Evolutionary conservation across 2,329 filamentous ascomycete genomes (phyloP).

Genomic region (Talaromyces sp.): DNA sequence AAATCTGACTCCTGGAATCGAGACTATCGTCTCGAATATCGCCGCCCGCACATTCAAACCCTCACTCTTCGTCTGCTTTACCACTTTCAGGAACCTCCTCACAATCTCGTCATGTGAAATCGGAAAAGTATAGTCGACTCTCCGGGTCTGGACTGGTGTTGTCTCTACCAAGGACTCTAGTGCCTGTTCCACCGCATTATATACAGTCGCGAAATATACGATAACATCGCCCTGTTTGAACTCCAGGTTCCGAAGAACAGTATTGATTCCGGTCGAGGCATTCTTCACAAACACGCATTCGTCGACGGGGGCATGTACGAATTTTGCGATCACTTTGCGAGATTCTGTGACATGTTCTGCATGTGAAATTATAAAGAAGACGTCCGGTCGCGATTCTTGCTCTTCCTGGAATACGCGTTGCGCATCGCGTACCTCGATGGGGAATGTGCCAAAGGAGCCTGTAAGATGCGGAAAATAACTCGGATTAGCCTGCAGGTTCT

Average conservation of each 20-base stretch:
- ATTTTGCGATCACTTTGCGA: slow-evolving; percentile 60
- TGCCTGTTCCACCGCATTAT: slow-evolving; percentile 72
- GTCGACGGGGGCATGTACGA: slow-evolving; percentile 64
- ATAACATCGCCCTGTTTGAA: slow-evolving; percentile 70
- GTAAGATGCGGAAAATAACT: neutral
- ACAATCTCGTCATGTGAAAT: slow-evolving; percentile 67
- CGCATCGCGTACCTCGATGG: slow-evolving; percentile 57
- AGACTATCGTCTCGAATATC: slow-evolving; percentile 77
- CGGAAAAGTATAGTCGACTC: slow-evolving; percentile 66
- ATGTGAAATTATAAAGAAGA: slow-evolving; percentile 69
- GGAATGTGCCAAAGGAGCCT: slow-evolving; percentile 75
- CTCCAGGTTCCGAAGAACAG: slow-evolving; percentile 69
- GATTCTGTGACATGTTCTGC: slow-evolving; percentile 61
- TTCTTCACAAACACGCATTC: slow-evolving; percentile 77
- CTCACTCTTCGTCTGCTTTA: slow-evolving; percentile 51
- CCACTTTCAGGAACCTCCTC: slow-evolving; percentile 56
- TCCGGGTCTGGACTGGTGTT: slow-evolving; percentile 47
- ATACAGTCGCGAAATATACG: slow-evolving; percentile 74
- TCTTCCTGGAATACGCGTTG: slow-evolving; percentile 64
- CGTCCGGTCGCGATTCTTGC: slow-evolving; percentile 67
- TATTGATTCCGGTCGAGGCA: slow-evolving; percentile 68
- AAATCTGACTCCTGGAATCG: slow-evolving; percentile 72
- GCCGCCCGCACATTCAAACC: slow-evolving; percentile 66
- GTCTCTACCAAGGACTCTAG: slow-evolving; percentile 71
- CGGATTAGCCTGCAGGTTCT: neutral